Conservation (phyloP, 768 basidiomycete genomes). For the Mycena chlorophos region DNA sequence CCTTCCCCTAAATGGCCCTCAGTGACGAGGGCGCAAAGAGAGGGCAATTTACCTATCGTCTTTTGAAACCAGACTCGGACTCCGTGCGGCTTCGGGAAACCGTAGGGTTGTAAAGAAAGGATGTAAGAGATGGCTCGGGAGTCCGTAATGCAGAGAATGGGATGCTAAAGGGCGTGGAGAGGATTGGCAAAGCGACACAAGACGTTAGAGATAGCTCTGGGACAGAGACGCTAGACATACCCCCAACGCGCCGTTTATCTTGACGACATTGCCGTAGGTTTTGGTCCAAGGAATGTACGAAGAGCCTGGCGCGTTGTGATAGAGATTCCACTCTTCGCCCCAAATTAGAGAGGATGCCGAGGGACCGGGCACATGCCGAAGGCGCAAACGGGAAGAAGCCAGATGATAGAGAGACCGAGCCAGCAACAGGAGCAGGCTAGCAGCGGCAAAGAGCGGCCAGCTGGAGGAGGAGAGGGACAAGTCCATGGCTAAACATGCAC, state of each 20-base stretch:
- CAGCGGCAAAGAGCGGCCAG: background rate
- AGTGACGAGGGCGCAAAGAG: background rate
- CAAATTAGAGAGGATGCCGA: constrained; percentile 49
- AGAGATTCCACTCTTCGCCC: constrained; percentile 64
- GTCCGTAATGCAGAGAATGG: constrained; percentile 59
- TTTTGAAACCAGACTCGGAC: constrained; percentile 65
- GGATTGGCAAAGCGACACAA: constrained; percentile 6
- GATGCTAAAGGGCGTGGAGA: constrained; percentile 40
- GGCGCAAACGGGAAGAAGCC: constrained; percentile 31
- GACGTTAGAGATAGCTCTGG: no score
- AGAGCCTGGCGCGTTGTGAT: constrained; percentile 51
- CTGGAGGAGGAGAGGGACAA: constrained; percentile 11
- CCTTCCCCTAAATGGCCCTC: constrained; percentile 41
- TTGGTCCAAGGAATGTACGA: constrained; percentile 55
- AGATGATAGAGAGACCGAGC: constrained; percentile 36
- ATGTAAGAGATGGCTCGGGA: constrained; percentile 53
- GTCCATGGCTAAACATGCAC: constrained; percentile 6
- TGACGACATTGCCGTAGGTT: constrained; percentile 54
- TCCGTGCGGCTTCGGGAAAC: constrained; percentile 62
- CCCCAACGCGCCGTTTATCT: constrained; percentile 57
- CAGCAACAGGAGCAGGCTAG: constrained; percentile 26
- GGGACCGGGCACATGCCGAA: constrained; percentile 56
- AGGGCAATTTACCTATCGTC: constrained; percentile 38
- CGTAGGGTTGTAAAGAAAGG: constrained; percentile 51
- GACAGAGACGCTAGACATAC: constrained; percentile 37